phyloP scores from a whole-genome alignment of 23 red algal species.

The Cyanidiococcus yangmingshanensis region DNA sequence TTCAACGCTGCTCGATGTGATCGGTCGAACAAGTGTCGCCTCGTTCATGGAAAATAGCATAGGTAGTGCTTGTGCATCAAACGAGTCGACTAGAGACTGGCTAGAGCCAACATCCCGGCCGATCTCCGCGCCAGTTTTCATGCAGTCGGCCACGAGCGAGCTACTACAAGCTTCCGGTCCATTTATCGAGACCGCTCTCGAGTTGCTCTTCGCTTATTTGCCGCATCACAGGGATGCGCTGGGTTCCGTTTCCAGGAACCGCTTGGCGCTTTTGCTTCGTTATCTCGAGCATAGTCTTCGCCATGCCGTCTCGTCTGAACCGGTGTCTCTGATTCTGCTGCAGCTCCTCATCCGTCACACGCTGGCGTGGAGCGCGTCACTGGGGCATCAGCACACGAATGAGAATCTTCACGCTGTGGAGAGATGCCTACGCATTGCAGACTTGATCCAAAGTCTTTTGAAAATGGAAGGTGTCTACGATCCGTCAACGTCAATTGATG shows the following conservation, averaged over 20 bases:
- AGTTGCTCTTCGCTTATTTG: too few species aligned
- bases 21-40: background rate
- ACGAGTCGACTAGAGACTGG: too few species aligned
- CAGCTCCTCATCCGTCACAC: background rate
- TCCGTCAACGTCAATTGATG: background rate
- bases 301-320: background rate
- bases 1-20: background rate
- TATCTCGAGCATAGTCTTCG: background rate
- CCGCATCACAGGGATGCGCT: too few species aligned
- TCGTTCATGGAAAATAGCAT: background rate
- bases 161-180: too few species aligned
- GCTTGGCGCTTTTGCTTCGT: too few species aligned
- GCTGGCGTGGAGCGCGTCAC: background rate
- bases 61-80: too few species aligned
- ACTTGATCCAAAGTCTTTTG: background rate
- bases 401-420: background rate
- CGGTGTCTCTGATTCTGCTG: background rate
- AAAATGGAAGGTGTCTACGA: background rate
- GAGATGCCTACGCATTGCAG: background rate
- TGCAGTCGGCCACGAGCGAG: too few species aligned
- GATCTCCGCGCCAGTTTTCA: too few species aligned
- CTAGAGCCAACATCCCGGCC: too few species aligned
- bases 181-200: too few species aligned
- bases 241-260: too few species aligned
- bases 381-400: background rate